Conservation (phyloP, 805 yeast species). For the Yamadazyma laniorum region DNA sequence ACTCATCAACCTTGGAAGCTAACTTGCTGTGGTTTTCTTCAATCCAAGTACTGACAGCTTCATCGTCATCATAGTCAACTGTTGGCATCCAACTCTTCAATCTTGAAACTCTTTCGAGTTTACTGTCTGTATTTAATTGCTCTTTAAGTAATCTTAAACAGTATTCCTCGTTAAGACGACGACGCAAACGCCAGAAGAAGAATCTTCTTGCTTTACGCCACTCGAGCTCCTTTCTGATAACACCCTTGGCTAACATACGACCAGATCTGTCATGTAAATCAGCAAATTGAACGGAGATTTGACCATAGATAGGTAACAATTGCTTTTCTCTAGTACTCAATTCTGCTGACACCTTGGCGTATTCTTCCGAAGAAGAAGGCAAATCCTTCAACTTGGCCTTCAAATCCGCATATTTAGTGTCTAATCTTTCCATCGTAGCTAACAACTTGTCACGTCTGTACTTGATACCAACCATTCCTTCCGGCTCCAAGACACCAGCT, state of each 20-base stretch:
- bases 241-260: constrained; percentile 95
- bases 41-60: constrained; percentile 78
- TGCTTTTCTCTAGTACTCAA: constrained; percentile 75
- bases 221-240: constrained; percentile 77
- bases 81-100: constrained; percentile 84
- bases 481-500: constrained; percentile 98
- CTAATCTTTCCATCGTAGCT: constrained; percentile 90
- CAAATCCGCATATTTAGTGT: constrained; percentile 66
- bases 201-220: constrained; percentile 89
- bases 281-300: constrained; percentile 92
- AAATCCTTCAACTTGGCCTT: constrained; percentile 56
- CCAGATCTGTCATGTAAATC: constrained; percentile 97
- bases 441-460: constrained; percentile 90
- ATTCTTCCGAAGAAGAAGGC: constrained; percentile 60
- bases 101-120: constrained; percentile 83
- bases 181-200: constrained; percentile 98
- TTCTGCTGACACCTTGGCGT: constrained; percentile 60
- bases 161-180: constrained; percentile 92
- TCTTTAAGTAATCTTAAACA: constrained; percentile 70
- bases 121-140: constrained; percentile 51
- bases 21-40: constrained; percentile 71
- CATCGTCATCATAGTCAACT: constrained; percentile 68
- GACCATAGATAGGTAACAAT: constrained; percentile 85
- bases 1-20: constrained; percentile 56
- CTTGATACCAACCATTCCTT: constrained; percentile 98